Conservation (phyloP, 106 monocot species). For the Acorus calamus region DNA sequence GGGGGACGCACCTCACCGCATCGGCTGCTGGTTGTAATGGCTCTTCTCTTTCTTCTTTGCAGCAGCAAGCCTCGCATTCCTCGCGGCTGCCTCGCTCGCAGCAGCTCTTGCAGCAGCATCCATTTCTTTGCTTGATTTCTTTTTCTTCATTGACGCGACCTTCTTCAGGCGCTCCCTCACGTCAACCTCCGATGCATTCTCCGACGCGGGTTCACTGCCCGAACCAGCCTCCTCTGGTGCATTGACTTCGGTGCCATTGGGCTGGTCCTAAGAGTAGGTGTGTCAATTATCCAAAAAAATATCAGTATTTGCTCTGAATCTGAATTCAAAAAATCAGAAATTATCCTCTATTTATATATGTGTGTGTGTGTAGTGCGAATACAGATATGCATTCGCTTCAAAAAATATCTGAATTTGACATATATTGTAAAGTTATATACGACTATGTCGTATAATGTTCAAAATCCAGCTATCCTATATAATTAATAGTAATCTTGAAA, state of each 20-base stretch:
- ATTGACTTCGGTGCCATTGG: constrained; percentile 6
- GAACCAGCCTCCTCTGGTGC: constrained; percentile 12
- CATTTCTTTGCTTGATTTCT: constrained; percentile 54
- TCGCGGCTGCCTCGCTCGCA: constrained; percentile 53
- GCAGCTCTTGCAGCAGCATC: constrained; percentile 50
- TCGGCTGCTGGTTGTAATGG: constrained; percentile 67
- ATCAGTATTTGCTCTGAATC: no score
- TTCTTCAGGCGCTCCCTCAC: constrained; percentile 63
- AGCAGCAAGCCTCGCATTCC: constrained; percentile 51
- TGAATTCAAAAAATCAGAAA: no score
- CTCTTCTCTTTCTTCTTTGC: constrained; percentile 85
- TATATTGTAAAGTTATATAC: no score
- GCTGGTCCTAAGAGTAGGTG: constrained; percentile 1
- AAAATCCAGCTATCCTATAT: no score
- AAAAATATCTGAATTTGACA: no score
- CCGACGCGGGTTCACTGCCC: not conserved
- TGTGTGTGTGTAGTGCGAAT: no score
- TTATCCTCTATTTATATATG: no score
- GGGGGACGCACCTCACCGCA: constrained; percentile 21
- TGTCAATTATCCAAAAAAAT: no score
- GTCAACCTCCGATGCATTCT: constrained; percentile 30
- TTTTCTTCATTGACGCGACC: constrained; percentile 40
- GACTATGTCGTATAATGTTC: no score
- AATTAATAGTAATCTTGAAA: no score
- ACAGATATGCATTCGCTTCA: no score